Conservation (phyloP, 176 grass and related monocot species). For the Musa beccarii region DNA sequence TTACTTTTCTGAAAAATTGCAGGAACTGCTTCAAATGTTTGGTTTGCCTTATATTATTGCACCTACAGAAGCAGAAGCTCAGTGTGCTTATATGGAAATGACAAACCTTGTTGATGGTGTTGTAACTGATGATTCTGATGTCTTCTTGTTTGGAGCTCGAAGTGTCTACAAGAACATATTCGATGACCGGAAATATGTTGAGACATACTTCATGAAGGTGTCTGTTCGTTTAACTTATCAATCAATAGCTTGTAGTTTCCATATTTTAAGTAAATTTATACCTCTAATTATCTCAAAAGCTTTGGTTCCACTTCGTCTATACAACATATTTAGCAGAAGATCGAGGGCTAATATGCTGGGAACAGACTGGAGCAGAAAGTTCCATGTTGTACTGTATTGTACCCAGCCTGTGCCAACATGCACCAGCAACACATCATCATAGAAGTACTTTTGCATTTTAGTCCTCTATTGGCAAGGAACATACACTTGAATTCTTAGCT, state of each 20-base stretch:
- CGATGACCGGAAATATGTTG: conserved; percentile 97
- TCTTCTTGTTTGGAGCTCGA: conserved; percentile 91
- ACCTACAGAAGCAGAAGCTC: conserved; percentile 90
- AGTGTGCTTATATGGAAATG: conserved; percentile 98
- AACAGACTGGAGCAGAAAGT: neutral
- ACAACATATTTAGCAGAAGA: neutral
- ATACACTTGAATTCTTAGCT: neutral
- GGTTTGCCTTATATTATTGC: conserved; percentile 98
- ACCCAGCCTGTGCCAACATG: neutral
- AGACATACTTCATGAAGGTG: conserved; percentile 98
- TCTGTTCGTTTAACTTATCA: conserved; percentile 18
- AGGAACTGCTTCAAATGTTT: conserved; percentile 99
- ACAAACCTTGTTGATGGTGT: conserved; percentile 89
- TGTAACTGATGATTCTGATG: conserved; percentile 97
- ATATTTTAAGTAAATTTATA: neutral
- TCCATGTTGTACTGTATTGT: neutral
- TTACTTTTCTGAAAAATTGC: conserved; percentile 16
- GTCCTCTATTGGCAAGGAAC: neutral
- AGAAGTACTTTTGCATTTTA: neutral
- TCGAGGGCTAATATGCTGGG: neutral
- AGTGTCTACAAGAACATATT: conserved; percentile 99
- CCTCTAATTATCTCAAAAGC: neutral
- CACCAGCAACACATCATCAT: neutral
- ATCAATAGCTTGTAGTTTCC: neutral
- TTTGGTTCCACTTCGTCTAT: neutral